Conservation (phyloP, 345 rosid genomes). For the Lenwebbia sp. region DNA sequence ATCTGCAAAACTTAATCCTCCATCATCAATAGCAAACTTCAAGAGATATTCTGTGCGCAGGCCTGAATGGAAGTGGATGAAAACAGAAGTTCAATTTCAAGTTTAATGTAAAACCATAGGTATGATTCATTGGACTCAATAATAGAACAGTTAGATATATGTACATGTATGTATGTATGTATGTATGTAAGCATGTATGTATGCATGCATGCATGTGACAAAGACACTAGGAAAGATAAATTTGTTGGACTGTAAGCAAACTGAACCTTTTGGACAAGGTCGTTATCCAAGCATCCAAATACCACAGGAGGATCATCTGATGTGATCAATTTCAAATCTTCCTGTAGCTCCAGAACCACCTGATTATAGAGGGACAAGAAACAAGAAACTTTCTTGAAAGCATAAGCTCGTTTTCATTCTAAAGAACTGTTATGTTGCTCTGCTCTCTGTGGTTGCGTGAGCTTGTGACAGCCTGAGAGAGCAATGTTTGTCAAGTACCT, state of each 20-base stretch:
- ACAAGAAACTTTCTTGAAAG: neutral
- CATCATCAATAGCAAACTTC: slow-evolving; percentile 62
- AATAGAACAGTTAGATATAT: neutral
- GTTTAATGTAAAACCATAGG: neutral
- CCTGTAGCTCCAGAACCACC: slow-evolving; percentile 84
- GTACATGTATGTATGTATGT: fast-evolving
- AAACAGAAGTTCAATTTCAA: neutral
- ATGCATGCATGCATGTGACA: neutral
- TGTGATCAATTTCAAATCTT: slow-evolving; percentile 59
- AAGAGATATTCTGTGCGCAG: slow-evolving; percentile 50
- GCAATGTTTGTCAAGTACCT: slow-evolving; percentile 28
- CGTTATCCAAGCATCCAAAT: slow-evolving; percentile 56
- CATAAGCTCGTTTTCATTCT: neutral
- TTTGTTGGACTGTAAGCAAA: neutral
- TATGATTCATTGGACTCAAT: neutral
- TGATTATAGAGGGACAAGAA: slow-evolving; percentile 4
- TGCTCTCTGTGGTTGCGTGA: neutral
- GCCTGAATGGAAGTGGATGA: slow-evolving; percentile 36
- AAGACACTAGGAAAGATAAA: neutral
- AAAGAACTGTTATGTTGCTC: neutral
- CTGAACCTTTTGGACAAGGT: slow-evolving; percentile 52
- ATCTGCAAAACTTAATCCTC: slow-evolving; percentile 64
- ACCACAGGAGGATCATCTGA: slow-evolving; percentile 80
- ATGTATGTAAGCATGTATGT: fast-evolving
- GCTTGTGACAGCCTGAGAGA: neutral